Base-by-base conservation (phyloP, 1,284 basidiomycete species). In the Austroboletus olivaceoglutinosus region DNA sequence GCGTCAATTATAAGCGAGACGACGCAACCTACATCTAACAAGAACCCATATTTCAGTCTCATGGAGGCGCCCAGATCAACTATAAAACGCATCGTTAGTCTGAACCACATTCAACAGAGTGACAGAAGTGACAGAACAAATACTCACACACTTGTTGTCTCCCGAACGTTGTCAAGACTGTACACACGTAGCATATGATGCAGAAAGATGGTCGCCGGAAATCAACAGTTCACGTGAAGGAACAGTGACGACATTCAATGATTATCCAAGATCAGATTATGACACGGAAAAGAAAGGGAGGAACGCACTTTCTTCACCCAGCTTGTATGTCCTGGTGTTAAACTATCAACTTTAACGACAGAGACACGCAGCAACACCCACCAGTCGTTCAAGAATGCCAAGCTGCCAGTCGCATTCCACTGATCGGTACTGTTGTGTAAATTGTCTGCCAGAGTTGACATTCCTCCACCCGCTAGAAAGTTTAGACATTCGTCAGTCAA, bases 121-220 rank as follows among this genome's bases (percentile, higher is more conserved):
- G n/a, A n/a, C n/a, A n/a, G n/a, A n/a, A n/a, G n/a, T n/a, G n/a
- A n/a, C n/a, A n/a, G 27, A 29, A 12, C 27, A 29, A n/a, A 5
- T 10, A 71, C 83, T 53, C 56, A 87, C 85, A 89, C 2, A 89
- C 68, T 58, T 93, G 89, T 63, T 91, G 85, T 36, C 89, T 75
- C 46, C 90, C 91, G 54, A 92, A 90, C 0, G 91, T 89, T 21
- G 89, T 90, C 47, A 93, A 71, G 29, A 89, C 85, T 87, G 27
- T 12, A 2, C 25, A 25, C 25, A 25, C 25, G 5, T 9, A 25
- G 5, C 2, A 29, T 12, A 29, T 5, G 5, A 29, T 29, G 5
- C 12, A 4, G 7, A 29, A 29, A 12, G 9, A 12, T 2, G 18
- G 3, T 15, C 21, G 27, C n/a, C 7, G 10, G 21, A 5, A 5